Evolutionary conservation across 1,284 basidiomycete genomes (phyloP), one percentile per base, ranked within the genome.

Genomic region (Pterulicium gracile): DNA sequence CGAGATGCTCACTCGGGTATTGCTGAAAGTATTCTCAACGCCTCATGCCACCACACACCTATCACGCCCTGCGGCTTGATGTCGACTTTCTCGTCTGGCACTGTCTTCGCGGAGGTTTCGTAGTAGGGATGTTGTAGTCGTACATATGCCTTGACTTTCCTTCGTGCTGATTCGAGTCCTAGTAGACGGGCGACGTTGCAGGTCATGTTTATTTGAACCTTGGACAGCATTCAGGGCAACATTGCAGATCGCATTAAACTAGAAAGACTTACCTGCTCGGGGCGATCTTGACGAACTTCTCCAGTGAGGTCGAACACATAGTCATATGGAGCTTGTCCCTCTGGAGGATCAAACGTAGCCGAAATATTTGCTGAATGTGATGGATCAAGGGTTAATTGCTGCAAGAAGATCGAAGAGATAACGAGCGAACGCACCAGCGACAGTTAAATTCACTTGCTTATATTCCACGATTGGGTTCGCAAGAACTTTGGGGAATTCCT

Each of bases 11-110:
- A 87, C 81, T 77, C 73, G 51, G 77, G 65, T 40, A 92, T 81
- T n/a, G 75, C 73, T 32, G 80, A 87, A 50, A 93, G 59, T 54
- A 78, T 79, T 24, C 90, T 75, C 35, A 89, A 64, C 1, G 83
- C 78, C 67, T 93, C 90, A 56, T 93, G 89, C 88, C 90, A 93
- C 90, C 90, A 94, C 18, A 72, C 77, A 10, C 90, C 89, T 46
- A 82, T 66, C 3, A 79, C 72, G 23, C 81, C 83, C 43, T 75
- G 68, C 0, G 90, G 89, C 56, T 83, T 83, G 27, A 83, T 65
- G 50, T 85, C 80, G 49, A 86, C 81, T 57, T 79, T 82, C 66
- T 92, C 90, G 42, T 75, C 66, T 51, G 84, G 77, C 12, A 70
- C 55, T 20, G 73, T 69, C 61, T 84, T 88, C 49, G 75, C 75